Evolutionary conservation across 176 grass and related monocot species (phyloP).

Genomic region (bread wheat (Triticum aestivum)): DNA sequence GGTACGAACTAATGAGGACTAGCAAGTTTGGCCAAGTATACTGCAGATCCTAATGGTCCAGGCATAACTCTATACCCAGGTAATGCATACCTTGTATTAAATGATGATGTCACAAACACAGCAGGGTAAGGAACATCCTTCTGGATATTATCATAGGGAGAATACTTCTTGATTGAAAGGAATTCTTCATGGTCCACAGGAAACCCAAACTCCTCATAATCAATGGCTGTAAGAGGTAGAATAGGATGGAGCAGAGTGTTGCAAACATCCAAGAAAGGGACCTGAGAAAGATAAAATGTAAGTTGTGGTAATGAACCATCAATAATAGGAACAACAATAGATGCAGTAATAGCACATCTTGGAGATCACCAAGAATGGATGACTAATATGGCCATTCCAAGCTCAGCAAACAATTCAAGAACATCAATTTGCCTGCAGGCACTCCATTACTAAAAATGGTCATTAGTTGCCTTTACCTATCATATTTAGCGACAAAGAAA

Average conservation of each 20-base stretch:
- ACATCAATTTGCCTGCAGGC: background rate
- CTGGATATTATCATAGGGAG: constrained; percentile 94
- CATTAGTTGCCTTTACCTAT: background rate
- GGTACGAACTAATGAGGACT: background rate
- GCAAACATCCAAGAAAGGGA: constrained; percentile 94
- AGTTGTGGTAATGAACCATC: background rate
- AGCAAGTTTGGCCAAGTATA: constrained; percentile 1
- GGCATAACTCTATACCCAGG: background rate
- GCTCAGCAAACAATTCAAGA: background rate
- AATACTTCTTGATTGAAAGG: constrained; percentile 85
- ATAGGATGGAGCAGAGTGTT: constrained; percentile 87
- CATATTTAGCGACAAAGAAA: background rate
- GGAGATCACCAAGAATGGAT: background rate
- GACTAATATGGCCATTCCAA: background rate
- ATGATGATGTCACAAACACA: constrained; percentile 90
- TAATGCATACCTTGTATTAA: constrained; percentile 66
- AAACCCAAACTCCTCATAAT: constrained; percentile 97
- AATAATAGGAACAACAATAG: constrained; percentile 2
- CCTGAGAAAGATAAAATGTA: constrained; percentile 48
- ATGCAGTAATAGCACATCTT: constrained; percentile 6
- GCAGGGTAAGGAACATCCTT: constrained; percentile 84
- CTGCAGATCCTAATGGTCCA: constrained; percentile 1
- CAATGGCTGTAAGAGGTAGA: constrained; percentile 86
- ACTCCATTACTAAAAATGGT: background rate
- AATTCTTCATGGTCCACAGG: constrained; percentile 86